These are phyloP conservation scores for Epichloe amarillans DNA, from an alignment of 2,329 filamentous ascomycete species.

Conservation along the genomic window DNA sequence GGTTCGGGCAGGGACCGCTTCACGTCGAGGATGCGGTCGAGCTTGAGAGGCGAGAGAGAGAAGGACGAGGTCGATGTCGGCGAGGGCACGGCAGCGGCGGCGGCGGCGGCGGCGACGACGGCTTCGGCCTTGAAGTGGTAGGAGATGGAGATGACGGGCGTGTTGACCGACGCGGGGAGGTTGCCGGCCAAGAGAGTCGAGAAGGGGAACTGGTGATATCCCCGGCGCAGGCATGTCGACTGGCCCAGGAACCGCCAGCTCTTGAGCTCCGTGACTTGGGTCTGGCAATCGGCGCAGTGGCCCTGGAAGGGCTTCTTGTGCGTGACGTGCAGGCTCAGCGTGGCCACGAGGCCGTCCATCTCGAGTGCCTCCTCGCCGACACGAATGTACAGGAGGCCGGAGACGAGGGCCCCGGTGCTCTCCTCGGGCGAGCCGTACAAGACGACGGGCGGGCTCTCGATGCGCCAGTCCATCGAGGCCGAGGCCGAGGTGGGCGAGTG, in stretches of 20 bases:
- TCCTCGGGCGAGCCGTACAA: constrained; percentile 63
- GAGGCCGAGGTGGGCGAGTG: constrained; percentile 17
- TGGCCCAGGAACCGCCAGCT: constrained; percentile 64
- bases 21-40: constrained; percentile 56
- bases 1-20: constrained; percentile 64
- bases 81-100: not conserved
- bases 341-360: constrained; percentile 60
- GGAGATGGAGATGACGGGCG: constrained; percentile 56
- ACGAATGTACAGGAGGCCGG: constrained; percentile 64
- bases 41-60: constrained; percentile 33
- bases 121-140: constrained; percentile 66
- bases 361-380: constrained; percentile 54
- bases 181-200: constrained; percentile 75
- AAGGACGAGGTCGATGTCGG: constrained; percentile 25
- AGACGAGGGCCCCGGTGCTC: constrained; percentile 75
- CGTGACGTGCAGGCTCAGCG: constrained; percentile 53
- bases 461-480: constrained; percentile 36
- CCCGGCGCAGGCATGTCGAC: constrained; percentile 36
- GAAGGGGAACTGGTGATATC: constrained; percentile 71
- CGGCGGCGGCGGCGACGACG: constrained; percentile 36
- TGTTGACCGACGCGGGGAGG: constrained; percentile 72
- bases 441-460: constrained; percentile 79
- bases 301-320: constrained; percentile 72
- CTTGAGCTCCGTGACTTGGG: constrained; percentile 59
- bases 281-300: constrained; percentile 66